Evolutionary conservation across 495 filamentous ascomycete species (phyloP).

Genomic region (Aspergillus bridgeri): DNA sequence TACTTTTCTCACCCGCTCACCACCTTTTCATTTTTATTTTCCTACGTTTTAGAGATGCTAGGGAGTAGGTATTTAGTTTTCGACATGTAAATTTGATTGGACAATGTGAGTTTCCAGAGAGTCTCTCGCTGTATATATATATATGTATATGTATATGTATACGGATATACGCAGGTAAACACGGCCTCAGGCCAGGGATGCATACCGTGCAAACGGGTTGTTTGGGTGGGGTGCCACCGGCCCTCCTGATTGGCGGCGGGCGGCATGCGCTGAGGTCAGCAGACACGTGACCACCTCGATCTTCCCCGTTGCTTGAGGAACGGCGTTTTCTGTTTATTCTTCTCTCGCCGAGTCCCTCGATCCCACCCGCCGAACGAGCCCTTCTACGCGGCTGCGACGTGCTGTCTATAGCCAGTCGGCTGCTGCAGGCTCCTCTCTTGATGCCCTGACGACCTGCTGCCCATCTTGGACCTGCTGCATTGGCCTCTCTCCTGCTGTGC

Average conservation of each 20-base stretch:
- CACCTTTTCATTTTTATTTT: slow-evolving; percentile 11
- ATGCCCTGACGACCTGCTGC: slow-evolving; percentile 12
- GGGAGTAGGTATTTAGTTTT: slow-evolving; percentile 29
- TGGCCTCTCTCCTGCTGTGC: neutral
- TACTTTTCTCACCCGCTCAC: slow-evolving; percentile 17
- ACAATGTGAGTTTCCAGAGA: too few species aligned
- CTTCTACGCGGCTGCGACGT: slow-evolving; percentile 18
- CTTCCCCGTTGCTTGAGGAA: slow-evolving; percentile 42
- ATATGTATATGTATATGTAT: neutral
- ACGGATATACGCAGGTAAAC: neutral
- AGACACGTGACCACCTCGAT: slow-evolving; percentile 27
- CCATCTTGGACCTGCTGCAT: neutral
- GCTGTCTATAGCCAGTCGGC: slow-evolving; percentile 16
- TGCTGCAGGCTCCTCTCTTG: slow-evolving; percentile 8
- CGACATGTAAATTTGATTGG: slow-evolving; percentile 19
- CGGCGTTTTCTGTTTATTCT: slow-evolving; percentile 39
- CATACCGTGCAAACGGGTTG: neutral
- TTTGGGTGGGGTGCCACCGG: neutral
- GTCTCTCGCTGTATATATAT: neutral
- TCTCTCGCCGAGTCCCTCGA: slow-evolving; percentile 6
- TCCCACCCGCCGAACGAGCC: slow-evolving; percentile 12
- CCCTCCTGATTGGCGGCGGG: too few species aligned
- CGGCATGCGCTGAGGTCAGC: slow-evolving; percentile 13
- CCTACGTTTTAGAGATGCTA: slow-evolving; percentile 27
- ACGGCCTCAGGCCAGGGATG: neutral